phyloP scores from a whole-genome alignment of 345 rosid genomes.

The Cardamine resedifolia region DNA sequence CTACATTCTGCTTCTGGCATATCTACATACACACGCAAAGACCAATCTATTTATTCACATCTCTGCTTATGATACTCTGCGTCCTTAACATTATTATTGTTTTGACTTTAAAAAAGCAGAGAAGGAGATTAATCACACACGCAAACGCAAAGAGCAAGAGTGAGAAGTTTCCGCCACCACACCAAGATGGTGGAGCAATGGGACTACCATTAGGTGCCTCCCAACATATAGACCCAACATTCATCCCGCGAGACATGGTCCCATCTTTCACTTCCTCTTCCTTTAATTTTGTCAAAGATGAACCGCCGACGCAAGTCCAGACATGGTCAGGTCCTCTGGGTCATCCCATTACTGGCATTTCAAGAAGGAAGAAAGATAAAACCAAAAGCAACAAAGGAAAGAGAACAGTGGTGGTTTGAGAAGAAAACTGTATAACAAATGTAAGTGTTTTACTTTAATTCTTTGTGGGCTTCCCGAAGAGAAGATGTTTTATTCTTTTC shows the following conservation, averaged over 20 bases:
- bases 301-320: conserved; percentile 53
- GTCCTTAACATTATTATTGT: not conserved
- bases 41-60: not conserved
- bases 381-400: conserved; percentile 39
- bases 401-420: conserved; percentile 35
- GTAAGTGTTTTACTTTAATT: conserved; percentile 27
- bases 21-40: not conserved
- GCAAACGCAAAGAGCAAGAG: conserved; percentile 96
- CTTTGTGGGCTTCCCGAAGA: conserved; percentile 23
- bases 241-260: conserved; percentile 41
- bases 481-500: conserved; percentile 35
- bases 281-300: conserved; percentile 61
- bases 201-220: conserved; percentile 78
- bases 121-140: conserved; percentile 79
- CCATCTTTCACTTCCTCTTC: conserved; percentile 68
- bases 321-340: conserved; percentile 98
- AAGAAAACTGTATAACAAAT: conserved; percentile 23
- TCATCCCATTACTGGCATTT: conserved; percentile 37
- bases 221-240: conserved; percentile 79
- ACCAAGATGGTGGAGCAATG: conserved; percentile 90
- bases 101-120: conserved; percentile 44
- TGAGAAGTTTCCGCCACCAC: conserved; percentile 97
- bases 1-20: conserved; percentile 10
- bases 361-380: conserved; percentile 35
- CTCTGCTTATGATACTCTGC: not conserved